Base-by-base conservation (phyloP, 306 rosid genomes). In the Sindora glabra region DNA sequence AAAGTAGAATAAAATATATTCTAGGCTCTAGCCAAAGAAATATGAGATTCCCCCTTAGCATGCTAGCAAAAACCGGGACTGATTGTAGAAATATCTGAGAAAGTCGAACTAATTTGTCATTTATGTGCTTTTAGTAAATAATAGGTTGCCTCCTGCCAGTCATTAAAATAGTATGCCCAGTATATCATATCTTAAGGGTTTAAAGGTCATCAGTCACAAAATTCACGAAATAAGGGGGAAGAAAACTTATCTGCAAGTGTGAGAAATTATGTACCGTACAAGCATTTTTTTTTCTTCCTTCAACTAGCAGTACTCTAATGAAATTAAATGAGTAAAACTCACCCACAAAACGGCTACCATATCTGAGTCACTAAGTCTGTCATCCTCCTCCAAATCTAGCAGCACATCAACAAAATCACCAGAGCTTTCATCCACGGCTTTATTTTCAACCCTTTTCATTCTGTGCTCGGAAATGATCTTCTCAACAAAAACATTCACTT, bases 311-410 rank as follows among this genome's bases (percentile, higher is more conserved):
- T n/a, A n/a, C n/a, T n/a, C n/a, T n/a, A 15, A 16, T 41, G 24
- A 22, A 14, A 37, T 23, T 17, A 4, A 27, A 18, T 3, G 12
- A 7, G 10, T 0, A 12, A 65, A 41, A 63, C 67, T 50, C 45
- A 89, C 96, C 96, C 96, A 89, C 26, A 85, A 46, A 42, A 89
- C 81, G 14, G 94, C 96, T 58, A 85, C 73, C 88, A 85, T 85
- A 17, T 89, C 96, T 30, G 88, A 69, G 48, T 89, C 82, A 40
- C 48, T 64, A 42, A 89, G 76, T 36, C 10, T 77, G 56, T 77
- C 79, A 13, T 78, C 90, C 40, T 76, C 56, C 71, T 83, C 81
- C 71, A 85, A 70, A 74, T 76, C 84, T 5, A 89, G 79, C 45
- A 89, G 65, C 49, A 83, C 86, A 50, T 89, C 94, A 37, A 89